phyloP scores from a whole-genome alignment of 176 grass and related monocot species.

The Paspalum vaginatum region DNA sequence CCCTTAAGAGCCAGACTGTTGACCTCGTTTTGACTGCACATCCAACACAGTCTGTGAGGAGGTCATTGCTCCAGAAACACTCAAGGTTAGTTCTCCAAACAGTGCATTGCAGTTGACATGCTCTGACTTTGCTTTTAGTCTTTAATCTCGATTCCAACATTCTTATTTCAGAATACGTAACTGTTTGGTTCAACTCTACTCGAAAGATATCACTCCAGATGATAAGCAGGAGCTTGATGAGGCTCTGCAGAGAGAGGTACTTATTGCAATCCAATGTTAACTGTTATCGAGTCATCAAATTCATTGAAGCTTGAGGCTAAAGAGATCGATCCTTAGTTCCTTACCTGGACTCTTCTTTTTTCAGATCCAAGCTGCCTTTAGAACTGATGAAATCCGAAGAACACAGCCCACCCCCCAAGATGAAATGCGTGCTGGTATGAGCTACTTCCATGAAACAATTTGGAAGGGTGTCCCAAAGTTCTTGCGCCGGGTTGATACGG shows the following conservation, averaged over 20 bases:
- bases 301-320: background rate
- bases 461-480: conserved; percentile 92
- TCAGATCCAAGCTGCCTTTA: conserved; percentile 89
- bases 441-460: conserved; percentile 87
- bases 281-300: conserved; percentile 1
- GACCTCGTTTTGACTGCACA: conserved; percentile 81
- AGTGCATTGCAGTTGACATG: background rate
- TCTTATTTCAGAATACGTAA: conserved; percentile 59
- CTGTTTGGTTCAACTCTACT: conserved; percentile 72
- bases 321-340: conserved; percentile 23
- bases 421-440: conserved; percentile 89
- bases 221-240: conserved; percentile 88
- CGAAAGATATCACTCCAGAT: conserved; percentile 79
- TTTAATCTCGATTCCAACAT: conserved; percentile 8
- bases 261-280: conserved; percentile 12
- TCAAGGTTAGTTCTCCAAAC: conserved; percentile 50
- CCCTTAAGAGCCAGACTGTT: conserved; percentile 73
- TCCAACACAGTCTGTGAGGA: conserved; percentile 76
- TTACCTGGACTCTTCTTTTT: conserved; percentile 27
- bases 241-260: conserved; percentile 83
- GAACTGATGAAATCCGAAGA: conserved; percentile 89
- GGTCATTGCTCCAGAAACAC: conserved; percentile 78
- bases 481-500: conserved; percentile 75
- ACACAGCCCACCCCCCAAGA: conserved; percentile 81
- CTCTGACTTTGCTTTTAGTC: background rate